phyloP scores from a whole-genome alignment of 2,329 filamentous ascomycete genomes.

The Cladorrhinum sp. region DNA sequence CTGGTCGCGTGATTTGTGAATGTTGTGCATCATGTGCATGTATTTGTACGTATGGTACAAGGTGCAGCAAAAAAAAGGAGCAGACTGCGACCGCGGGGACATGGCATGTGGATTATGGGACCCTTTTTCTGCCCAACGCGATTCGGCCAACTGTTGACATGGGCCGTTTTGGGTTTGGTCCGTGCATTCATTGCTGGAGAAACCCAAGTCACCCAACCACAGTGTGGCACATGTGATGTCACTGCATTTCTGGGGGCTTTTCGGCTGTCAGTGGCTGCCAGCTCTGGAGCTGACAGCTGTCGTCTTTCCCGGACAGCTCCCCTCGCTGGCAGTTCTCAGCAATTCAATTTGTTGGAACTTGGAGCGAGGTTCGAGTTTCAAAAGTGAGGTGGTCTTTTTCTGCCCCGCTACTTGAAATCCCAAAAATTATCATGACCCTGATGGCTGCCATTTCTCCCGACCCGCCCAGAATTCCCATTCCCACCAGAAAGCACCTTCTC shows the following conservation, averaged over 20 bases:
- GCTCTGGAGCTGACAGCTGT: slow-evolving; percentile 17
- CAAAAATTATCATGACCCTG: neutral
- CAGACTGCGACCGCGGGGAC: neutral
- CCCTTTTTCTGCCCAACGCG: slow-evolving; percentile 4
- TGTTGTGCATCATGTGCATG: neutral
- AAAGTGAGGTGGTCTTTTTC: neutral
- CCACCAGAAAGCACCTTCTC: neutral
- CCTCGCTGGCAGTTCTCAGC: neutral
- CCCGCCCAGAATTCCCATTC: neutral
- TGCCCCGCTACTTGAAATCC: neutral
- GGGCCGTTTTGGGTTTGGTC: slow-evolving; percentile 13
- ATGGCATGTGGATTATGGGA: neutral
- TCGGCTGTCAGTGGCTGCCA: slow-evolving; percentile 13
- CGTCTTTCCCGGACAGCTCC: neutral
- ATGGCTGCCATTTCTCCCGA: neutral
- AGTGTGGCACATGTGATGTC: slow-evolving; percentile 20
- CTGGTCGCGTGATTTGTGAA: neutral
- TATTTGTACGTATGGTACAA: too few relatives aligned
- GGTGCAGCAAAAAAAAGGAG: neutral
- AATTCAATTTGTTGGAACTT: neutral
- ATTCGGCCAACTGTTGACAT: slow-evolving; percentile 25
- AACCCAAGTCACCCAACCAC: slow-evolving; percentile 15
- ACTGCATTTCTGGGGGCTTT: slow-evolving; percentile 12
- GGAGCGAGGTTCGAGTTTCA: slow-evolving; percentile 8
- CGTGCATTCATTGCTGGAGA: slow-evolving; percentile 24